These are phyloP conservation scores for Annulohypoxylon bovei DNA, from an alignment of 495 filamentous ascomycete genomes.

Conservation along the genomic window DNA sequence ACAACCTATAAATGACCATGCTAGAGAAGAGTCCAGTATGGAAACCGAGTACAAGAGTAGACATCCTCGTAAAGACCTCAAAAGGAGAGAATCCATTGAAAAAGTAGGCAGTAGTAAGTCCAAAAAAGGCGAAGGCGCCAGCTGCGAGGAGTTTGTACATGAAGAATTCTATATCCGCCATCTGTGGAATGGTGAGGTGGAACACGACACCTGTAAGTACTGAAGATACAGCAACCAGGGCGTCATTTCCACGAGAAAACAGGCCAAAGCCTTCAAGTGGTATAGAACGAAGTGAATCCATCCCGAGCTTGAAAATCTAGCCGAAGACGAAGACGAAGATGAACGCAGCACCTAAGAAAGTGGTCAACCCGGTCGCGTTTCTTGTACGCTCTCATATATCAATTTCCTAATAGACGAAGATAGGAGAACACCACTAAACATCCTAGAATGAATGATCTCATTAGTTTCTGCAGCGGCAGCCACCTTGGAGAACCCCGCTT, in stretches of 20 bases:
- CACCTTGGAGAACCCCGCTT: background rate
- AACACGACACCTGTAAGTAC: slow-evolving; percentile 15
- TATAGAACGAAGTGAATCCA: background rate
- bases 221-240: background rate
- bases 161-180: slow-evolving; percentile 8
- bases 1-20: slow-evolving; percentile 56
- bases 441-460: background rate
- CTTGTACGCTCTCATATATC: too few species aligned
- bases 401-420: too few species aligned
- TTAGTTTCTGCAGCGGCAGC: background rate
- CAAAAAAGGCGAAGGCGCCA: background rate
- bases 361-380: background rate
- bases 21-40: slow-evolving; percentile 50
- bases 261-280: slow-evolving; percentile 8
- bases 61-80: background rate
- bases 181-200: slow-evolving; percentile 13
- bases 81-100: slow-evolving; percentile 1
- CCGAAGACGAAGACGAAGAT: background rate
- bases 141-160: slow-evolving; percentile 6
- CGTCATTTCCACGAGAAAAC: background rate
- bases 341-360: too few species aligned
- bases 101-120: background rate
- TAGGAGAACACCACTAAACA: background rate
- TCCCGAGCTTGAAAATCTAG: background rate
- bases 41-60: slow-evolving; percentile 7